Evolutionary conservation across 257 asterid genomes (phyloP).

Genomic region (Solanum chilense): DNA sequence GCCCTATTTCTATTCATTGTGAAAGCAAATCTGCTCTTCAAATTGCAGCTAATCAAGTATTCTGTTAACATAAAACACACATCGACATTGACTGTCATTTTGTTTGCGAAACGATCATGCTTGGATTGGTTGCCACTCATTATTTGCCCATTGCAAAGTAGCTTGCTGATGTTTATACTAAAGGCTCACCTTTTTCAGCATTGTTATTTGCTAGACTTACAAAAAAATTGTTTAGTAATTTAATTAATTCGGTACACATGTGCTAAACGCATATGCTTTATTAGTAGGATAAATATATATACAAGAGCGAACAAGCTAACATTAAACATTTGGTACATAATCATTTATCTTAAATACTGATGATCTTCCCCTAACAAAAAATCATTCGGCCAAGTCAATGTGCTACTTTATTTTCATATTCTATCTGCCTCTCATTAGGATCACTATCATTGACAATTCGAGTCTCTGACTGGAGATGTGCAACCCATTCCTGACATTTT

Average conservation of each 20-base stretch:
- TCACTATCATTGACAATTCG: no score
- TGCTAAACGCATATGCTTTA: no score
- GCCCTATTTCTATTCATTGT: background rate
- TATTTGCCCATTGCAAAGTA: background rate
- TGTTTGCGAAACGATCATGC: background rate
- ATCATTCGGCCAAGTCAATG: conserved; percentile 73
- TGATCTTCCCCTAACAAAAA: conserved; percentile 30
- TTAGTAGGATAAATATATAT: no score
- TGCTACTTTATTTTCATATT: conserved; percentile 73
- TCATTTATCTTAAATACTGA: background rate
- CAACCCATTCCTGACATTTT: no score
- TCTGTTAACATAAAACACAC: no score
- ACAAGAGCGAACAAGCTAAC: no score
- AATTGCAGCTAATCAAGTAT: background rate
- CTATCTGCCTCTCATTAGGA: no score
- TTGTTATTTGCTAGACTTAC: no score
- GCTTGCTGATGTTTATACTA: background rate
- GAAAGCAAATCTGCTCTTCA: background rate
- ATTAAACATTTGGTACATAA: background rate
- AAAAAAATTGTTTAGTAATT: no score
- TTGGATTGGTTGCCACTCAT: background rate
- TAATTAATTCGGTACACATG: no score
- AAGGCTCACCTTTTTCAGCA: background rate
- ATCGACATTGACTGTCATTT: background rate
- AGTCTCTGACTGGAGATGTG: no score